Base-by-base conservation (phyloP, 1,139 yeast species). In the Debaryomyces sp. region DNA sequence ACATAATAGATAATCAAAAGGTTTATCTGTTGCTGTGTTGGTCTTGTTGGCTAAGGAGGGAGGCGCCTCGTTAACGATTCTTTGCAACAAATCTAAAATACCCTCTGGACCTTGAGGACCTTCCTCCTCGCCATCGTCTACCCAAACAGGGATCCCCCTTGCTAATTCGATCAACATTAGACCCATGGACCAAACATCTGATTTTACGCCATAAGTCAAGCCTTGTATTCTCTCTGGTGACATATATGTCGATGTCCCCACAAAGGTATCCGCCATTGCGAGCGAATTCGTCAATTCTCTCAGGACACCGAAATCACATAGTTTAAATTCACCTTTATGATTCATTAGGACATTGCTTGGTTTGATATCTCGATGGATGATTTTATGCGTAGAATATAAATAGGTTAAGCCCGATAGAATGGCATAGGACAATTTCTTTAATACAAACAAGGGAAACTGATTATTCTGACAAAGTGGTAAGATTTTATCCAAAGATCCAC, bases 191-290 rank as follows among this genome's bases (percentile, higher is more conserved):
- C 99, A 94, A 12, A 94, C 94, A 64, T 94, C 99, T 30, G 96
- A 92, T 59, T 92, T 91, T 22, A 92, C 88, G 6, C 96, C 88
- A 67, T 94, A 94, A 13, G 86, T 86, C 43, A 90, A 89, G 10
- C 99, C 99, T 68, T 90, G 97, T 49, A 94, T 94, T 54, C 99
- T 80, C 62, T 94, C 99, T 0, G 99, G 99, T 1, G 96, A 90
- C 99, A 94, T 94, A 63, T 94, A 94, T 1, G 96, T 90, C 1
- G 97, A 90, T 0, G 99, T 94, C 1, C 99, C 99, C 9, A 94
- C 98, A 75, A 94, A 94, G 0, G 98, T 94, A 58, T 94, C 97
- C 0, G 97, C 98, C 74, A 75, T 70, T 21, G 80, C 80, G 52
- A 94, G 80, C 0, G 97, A 91, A 64, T 92, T 91, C 49, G 90